Conservation (phyloP, 257 asterid genomes). For the Solanum acaule region DNA sequence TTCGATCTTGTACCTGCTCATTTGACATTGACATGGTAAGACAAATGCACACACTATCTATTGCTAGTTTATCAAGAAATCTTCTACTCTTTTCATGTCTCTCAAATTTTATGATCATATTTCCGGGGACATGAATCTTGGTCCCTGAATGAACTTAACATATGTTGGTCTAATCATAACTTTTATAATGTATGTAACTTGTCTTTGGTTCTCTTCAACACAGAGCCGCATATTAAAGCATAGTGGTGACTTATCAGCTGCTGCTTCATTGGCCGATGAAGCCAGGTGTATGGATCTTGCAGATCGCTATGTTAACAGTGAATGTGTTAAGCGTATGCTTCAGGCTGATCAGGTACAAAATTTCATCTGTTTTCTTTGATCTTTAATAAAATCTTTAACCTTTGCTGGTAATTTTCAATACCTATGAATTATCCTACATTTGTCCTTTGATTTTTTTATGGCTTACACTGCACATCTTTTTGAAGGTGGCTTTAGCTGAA, state of each 20-base stretch:
- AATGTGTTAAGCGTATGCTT: slow-evolving; percentile 96
- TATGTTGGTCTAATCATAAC: neutral
- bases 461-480: slow-evolving; percentile 8
- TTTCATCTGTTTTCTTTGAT: neutral
- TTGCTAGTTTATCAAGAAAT: neutral
- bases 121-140: neutral
- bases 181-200: neutral
- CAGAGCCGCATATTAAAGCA: slow-evolving; percentile 97
- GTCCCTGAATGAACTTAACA: neutral
- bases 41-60: neutral
- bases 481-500: slow-evolving; percentile 84
- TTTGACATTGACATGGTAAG: neutral
- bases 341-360: slow-evolving; percentile 88
- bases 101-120: neutral
- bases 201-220: slow-evolving; percentile 8
- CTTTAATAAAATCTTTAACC: neutral
- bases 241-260: slow-evolving; percentile 83
- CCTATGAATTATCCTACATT: neutral
- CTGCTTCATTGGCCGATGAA: slow-evolving; percentile 96
- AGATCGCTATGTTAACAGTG: slow-evolving; percentile 93
- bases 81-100: neutral
- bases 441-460: slow-evolving; percentile 1
- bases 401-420: neutral
- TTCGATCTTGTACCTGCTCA: neutral
- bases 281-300: slow-evolving; percentile 99